These are phyloP conservation scores for Microdochium bolleyi DNA, from an alignment of 2,329 filamentous ascomycete species.

Conservation along the genomic window DNA sequence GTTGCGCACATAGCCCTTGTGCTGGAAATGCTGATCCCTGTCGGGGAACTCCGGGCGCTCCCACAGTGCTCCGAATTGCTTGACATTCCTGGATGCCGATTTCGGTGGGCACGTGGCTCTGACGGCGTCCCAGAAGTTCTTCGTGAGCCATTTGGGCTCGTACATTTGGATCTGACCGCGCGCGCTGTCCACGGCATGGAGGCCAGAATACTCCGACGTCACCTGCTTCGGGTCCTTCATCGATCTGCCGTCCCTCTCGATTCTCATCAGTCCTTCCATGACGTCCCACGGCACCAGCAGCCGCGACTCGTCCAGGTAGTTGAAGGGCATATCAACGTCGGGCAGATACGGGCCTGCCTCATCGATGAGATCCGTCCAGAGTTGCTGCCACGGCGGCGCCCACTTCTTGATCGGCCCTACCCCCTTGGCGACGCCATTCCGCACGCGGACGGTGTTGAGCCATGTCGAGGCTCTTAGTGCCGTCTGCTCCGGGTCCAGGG, in stretches of 20 bases:
- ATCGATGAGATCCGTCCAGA: constrained; percentile 40
- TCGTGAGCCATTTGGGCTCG: constrained; percentile 32
- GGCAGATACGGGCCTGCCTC: constrained; percentile 46
- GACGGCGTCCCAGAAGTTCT: constrained; percentile 50
- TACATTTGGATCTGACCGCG: constrained; percentile 13
- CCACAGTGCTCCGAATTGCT: constrained; percentile 15
- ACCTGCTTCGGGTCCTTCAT: constrained; percentile 33
- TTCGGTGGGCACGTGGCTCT: constrained; percentile 48
- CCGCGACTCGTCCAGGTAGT: constrained; percentile 55
- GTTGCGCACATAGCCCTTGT: constrained; percentile 45
- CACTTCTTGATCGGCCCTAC: constrained; percentile 26
- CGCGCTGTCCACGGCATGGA: background rate
- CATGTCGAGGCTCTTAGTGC: constrained; percentile 28
- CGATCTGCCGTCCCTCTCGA: constrained; percentile 34
- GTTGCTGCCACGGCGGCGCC: constrained; percentile 34
- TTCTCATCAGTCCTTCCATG: constrained; percentile 39
- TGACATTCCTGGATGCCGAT: constrained; percentile 28
- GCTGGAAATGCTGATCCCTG: constrained; percentile 26
- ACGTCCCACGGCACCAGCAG: constrained; percentile 52
- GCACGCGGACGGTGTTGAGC: constrained; percentile 36
- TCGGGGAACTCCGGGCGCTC: constrained; percentile 14
- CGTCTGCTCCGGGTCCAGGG: constrained; percentile 32
- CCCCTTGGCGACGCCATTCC: constrained; percentile 27
- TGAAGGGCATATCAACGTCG: constrained; percentile 61
- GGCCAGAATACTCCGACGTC: constrained; percentile 32